Percentiles rank a stretch among this genome's conserved stretches.
phyloP scores from a whole-genome alignment of 768 basidiomycete genomes.

The Mycena sanguinolenta region DNA sequence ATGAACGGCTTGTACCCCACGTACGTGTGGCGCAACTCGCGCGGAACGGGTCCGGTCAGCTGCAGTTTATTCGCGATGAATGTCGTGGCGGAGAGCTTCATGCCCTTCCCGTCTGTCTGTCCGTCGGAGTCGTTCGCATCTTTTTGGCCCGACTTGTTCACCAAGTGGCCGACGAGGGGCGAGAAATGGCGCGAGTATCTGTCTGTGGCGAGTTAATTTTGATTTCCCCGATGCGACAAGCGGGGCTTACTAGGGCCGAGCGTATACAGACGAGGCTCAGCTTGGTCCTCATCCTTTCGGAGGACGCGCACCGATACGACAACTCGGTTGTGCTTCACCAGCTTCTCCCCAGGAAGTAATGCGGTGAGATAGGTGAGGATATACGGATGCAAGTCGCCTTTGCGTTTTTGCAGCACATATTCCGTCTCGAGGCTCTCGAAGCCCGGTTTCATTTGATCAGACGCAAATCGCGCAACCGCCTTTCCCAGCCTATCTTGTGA shows the following conservation, averaged over 20 bases:
- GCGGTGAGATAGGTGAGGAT: slow-evolving; percentile 45
- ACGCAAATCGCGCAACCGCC: slow-evolving; percentile 36
- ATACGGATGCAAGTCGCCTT: slow-evolving; percentile 43
- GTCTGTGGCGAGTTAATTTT: slow-evolving; percentile 38
- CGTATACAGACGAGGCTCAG: slow-evolving; percentile 50
- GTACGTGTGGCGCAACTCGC: slow-evolving; percentile 49
- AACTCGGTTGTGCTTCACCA: slow-evolving; percentile 46
- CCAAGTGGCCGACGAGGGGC: slow-evolving; percentile 55
- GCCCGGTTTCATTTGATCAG: slow-evolving; percentile 44
- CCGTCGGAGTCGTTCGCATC: slow-evolving; percentile 30
- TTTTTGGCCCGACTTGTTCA: slow-evolving; percentile 37
- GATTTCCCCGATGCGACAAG: not conserved
- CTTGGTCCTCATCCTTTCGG: slow-evolving; percentile 46
- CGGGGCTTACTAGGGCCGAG: slow-evolving; percentile 51
- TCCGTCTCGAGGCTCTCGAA: slow-evolving; percentile 39
- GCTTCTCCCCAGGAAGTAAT: slow-evolving; percentile 40
- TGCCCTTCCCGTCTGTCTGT: slow-evolving; percentile 31
- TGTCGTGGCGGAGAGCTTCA: slow-evolving; percentile 43
- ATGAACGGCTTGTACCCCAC: slow-evolving; percentile 58
- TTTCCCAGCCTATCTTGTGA: slow-evolving; percentile 39
- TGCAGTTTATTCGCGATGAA: slow-evolving; percentile 62
- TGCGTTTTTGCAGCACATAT: slow-evolving; percentile 49
- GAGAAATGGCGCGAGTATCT: slow-evolving; percentile 54
- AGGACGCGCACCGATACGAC: slow-evolving; percentile 45
- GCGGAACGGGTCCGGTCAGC: slow-evolving; percentile 58